A percentile compares a stretch with the other conserved stretches of the same genome.
Conservation (phyloP, 2,329 filamentous ascomycete species). For the Calonectria multiphialidica region DNA sequence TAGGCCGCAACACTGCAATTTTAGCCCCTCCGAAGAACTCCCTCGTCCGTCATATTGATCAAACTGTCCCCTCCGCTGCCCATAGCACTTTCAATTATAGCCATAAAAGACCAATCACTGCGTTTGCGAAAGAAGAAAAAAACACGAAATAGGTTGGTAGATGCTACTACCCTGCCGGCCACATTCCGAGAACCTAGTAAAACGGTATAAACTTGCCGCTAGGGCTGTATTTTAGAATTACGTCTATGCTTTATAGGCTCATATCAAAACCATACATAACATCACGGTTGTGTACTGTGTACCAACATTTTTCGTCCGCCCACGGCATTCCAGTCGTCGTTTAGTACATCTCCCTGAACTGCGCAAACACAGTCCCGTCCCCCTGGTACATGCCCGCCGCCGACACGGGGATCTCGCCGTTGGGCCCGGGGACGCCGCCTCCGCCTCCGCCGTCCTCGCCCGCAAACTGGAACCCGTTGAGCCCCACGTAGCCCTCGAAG, state of each 20-base stretch:
- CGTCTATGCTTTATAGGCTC: not conserved
- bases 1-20: no score
- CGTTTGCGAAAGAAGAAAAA: no score
- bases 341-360: constrained; percentile 32
- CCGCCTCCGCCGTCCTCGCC: constrained; percentile 46
- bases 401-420: constrained; percentile 38
- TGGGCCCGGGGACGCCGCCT: constrained; percentile 39
- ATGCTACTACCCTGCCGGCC: no score
- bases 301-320: not conserved
- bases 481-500: constrained; percentile 53
- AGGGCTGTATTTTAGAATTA: not conserved
- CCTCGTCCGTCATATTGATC: no score
- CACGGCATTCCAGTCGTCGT: constrained; percentile 2
- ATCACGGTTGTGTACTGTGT: not conserved
- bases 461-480: constrained; percentile 49
- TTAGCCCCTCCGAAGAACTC: no score
- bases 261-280: constrained; percentile 1
- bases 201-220: not conserved
- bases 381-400: constrained; percentile 41
- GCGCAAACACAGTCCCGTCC: constrained; percentile 29
- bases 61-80: no score
- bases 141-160: no score
- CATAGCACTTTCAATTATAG: no score
- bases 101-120: no score
- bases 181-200: no score